A percentile compares a stretch with the other conserved stretches of the same genome.
Conservation (phyloP, 2,329 filamentous ascomycete genomes). For the Ophiobolus disseminans region DNA sequence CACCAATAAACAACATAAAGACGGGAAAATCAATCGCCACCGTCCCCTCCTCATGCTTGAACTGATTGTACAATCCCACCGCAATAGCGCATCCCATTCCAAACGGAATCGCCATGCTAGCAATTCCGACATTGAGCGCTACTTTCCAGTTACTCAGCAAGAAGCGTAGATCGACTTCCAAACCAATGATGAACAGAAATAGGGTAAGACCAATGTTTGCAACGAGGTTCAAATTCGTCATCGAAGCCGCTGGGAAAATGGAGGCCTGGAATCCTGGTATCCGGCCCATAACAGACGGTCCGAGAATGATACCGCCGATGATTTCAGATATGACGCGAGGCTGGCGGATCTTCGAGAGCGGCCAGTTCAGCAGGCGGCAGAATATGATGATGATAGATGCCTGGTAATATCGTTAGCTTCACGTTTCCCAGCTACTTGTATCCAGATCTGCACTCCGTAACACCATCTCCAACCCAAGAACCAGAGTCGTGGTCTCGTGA, state of each 20-base stretch:
- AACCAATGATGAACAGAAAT: conserved; percentile 85
- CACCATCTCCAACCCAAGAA: neutral
- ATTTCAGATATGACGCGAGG: conserved; percentile 86
- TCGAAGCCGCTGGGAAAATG: conserved; percentile 79
- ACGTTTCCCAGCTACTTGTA: neutral
- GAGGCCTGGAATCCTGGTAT: conserved; percentile 78
- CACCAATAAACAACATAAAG: conserved; percentile 83
- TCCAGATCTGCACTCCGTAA: too few relatives aligned
- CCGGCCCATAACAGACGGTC: conserved; percentile 85
- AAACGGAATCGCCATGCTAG: conserved; percentile 84
- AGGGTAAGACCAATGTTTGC: conserved; percentile 85
- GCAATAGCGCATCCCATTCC: conserved; percentile 81
- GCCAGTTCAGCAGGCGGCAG: conserved; percentile 76
- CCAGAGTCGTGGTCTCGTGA: neutral
- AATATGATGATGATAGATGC: conserved; percentile 76
- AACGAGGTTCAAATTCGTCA: conserved; percentile 76
- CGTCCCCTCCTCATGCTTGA: conserved; percentile 63
- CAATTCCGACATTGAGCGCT: conserved; percentile 76
- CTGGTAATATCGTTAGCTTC: conserved; percentile 50
- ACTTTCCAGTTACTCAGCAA: conserved; percentile 81
- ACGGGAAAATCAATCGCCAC: conserved; percentile 67
- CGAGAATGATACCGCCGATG: conserved; percentile 82
- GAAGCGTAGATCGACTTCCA: conserved; percentile 84
- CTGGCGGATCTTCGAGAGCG: conserved; percentile 77
- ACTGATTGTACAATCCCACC: conserved; percentile 80